Evolutionary conservation across 352 stramenopile genomes (phyloP), one percentile per base, ranked within the genome.

Genomic region (Phytopythium oedochilum): DNA sequence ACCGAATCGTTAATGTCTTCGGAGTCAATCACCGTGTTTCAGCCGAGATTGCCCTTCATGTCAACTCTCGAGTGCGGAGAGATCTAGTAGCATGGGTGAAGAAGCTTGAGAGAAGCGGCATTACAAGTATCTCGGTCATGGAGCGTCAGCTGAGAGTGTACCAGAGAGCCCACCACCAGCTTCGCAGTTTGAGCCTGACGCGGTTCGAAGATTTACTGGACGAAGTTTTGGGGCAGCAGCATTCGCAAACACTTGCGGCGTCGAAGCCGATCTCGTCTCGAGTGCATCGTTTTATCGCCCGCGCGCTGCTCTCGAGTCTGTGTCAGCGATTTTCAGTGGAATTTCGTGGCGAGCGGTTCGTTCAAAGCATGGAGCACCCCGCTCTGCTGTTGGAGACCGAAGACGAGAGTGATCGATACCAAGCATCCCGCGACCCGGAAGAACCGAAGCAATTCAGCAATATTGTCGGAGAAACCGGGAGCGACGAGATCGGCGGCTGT

Each of bases 1-100:
- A 77, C 49, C 64, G 66, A 43, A 48, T 70, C 26, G 48, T 92
- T 25, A 76, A 70, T 18, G 43, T 97, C 25, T 69, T 96, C 22
- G 84, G 83, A 17, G 56, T 79, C 18, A 64, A 38, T 15, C 67
- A 91, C 22, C 71, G 94, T 61, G 54, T 96, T 9, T 78, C 60
- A 34, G 57, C 61, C 43, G 55, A 88, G 5, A 56, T 96, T 14
- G 68, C 66, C 17, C 68, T 83, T 34, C 76, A 85, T 47, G 54
- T 92, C 9, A 77, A 81, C 38, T 22, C 38, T 1, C 68, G 70
- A 42, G 50, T 89, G 9, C 46, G 63, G 23, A 78, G 80, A 57
- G 86, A 94, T 57, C 48, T 92, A 14, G 83, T 78, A 35, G 59
- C 59, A 36, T 75, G 61, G 51, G 35, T 77, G 2, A 70, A 69